A percentile compares a stretch with the other conserved stretches of the same genome.
Evolutionary conservation across 306 rosid species (phyloP).

Genomic region (Oemleria cerasiformis): DNA sequence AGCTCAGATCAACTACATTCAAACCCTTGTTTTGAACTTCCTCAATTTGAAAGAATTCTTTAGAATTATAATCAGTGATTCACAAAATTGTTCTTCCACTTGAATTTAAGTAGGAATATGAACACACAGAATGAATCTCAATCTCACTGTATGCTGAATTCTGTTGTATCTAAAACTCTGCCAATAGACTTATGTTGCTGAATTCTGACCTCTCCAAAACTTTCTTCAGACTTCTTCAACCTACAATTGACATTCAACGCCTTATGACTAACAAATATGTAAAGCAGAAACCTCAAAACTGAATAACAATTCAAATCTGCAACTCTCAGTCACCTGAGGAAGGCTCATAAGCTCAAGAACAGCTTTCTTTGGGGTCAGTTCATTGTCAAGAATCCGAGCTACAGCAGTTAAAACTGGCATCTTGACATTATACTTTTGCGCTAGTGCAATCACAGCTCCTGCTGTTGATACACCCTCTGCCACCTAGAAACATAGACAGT

Average conservation of each 20-base stretch:
- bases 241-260: conserved; percentile 19
- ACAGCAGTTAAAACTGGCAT: conserved; percentile 97
- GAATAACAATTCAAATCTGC: neutral
- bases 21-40: neutral
- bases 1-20: conserved; percentile 6
- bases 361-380: conserved; percentile 84
- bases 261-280: neutral
- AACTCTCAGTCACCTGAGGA: conserved; percentile 54
- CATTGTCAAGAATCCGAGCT: conserved; percentile 84
- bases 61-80: neutral
- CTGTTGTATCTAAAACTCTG: conserved; percentile 7
- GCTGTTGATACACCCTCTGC: conserved; percentile 97
- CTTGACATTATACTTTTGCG: conserved; percentile 82
- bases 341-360: conserved; percentile 87
- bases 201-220: neutral
- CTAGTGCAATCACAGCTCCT: conserved; percentile 91
- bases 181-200: neutral
- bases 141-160: conserved; percentile 21
- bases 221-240: conserved; percentile 57
- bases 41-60: neutral
- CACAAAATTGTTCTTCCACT: conserved; percentile 38
- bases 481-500: conserved; percentile 42
- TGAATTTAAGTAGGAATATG: conserved; percentile 6
- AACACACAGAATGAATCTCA: conserved; percentile 15
- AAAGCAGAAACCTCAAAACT: neutral